These are phyloP conservation scores for Botrytis elliptica DNA, from an alignment of 2,329 filamentous ascomycete species.

Conservation along the genomic window DNA sequence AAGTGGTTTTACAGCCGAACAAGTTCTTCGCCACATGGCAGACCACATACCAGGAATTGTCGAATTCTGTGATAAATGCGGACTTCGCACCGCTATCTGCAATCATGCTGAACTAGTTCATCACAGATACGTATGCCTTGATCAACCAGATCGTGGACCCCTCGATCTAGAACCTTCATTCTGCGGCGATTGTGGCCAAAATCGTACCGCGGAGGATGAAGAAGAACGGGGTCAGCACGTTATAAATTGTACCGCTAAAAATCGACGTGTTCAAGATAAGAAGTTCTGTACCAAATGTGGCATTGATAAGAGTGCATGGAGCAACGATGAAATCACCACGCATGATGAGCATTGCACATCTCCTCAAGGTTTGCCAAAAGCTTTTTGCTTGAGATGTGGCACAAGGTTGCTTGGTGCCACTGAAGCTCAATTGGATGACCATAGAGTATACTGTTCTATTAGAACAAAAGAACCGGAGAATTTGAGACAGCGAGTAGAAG, in stretches of 20 bases:
- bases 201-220: slow-evolving; percentile 11
- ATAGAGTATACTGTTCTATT: slow-evolving; percentile 2
- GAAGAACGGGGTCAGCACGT: slow-evolving; percentile 4
- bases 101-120: slow-evolving; percentile 20
- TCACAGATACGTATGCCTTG: slow-evolving; percentile 22
- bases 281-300: slow-evolving; percentile 26
- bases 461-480: slow-evolving; percentile 15
- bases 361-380: slow-evolving; percentile 12
- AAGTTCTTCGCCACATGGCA: slow-evolving; percentile 30
- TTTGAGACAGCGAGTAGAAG: slow-evolving; percentile 8
- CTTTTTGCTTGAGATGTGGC: slow-evolving; percentile 21
- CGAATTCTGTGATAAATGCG: slow-evolving; percentile 33
- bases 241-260: neutral
- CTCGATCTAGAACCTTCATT: slow-evolving; percentile 7
- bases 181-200: slow-evolving; percentile 26
- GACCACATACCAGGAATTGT: slow-evolving; percentile 30
- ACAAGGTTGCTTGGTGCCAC: slow-evolving; percentile 1
- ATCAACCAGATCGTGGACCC: neutral
- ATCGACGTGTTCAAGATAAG: neutral
- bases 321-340: neutral
- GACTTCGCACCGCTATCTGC: slow-evolving; percentile 20
- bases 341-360: slow-evolving; percentile 20
- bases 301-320: slow-evolving; percentile 19
- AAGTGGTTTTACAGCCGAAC: slow-evolving; percentile 15
- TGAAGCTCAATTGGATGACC: slow-evolving; percentile 8